These are phyloP conservation scores for Drosera capensis DNA, from an alignment of 148 eudicot species.

Conservation along the genomic window DNA sequence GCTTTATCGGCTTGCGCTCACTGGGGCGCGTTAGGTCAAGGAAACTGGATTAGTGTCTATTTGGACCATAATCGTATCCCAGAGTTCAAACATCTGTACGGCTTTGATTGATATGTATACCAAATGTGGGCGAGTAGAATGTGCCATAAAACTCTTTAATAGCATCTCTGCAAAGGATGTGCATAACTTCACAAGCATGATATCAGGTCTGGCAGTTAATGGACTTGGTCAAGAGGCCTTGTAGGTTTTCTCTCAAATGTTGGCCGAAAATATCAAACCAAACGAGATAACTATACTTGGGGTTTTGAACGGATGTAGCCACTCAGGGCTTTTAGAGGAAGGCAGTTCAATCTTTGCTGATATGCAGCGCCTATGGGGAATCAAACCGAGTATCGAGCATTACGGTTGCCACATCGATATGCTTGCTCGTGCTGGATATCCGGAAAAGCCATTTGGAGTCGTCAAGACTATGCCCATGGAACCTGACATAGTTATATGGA, in stretches of 20 bases:
- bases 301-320: constrained; percentile 56
- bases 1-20: constrained; percentile 62
- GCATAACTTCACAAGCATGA: constrained; percentile 43
- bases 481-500: constrained; percentile 49
- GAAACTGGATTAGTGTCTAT: constrained; percentile 33
- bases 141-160: constrained; percentile 29
- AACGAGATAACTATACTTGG: constrained; percentile 43
- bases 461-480: constrained; percentile 43
- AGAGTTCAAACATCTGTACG: constrained; percentile 32
- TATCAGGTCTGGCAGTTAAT: constrained; percentile 40
- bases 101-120: constrained; percentile 62
- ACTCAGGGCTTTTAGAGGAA: constrained; percentile 42
- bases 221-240: constrained; percentile 45
- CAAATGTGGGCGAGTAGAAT: constrained; percentile 49
- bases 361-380: constrained; percentile 35
- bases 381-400: constrained; percentile 41
- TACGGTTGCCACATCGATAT: constrained; percentile 58
- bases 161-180: constrained; percentile 18
- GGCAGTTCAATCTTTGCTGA: constrained; percentile 31
- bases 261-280: constrained; percentile 28
- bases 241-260: constrained; percentile 33
- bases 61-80: constrained; percentile 15
- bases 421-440: constrained; percentile 46
- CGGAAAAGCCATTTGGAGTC: constrained; percentile 33
- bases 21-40: constrained; percentile 52